Evolutionary conservation across 1,284 basidiomycete species (phyloP), one percentile per base, ranked within the genome.

Genomic region (Serendipita sp.): DNA sequence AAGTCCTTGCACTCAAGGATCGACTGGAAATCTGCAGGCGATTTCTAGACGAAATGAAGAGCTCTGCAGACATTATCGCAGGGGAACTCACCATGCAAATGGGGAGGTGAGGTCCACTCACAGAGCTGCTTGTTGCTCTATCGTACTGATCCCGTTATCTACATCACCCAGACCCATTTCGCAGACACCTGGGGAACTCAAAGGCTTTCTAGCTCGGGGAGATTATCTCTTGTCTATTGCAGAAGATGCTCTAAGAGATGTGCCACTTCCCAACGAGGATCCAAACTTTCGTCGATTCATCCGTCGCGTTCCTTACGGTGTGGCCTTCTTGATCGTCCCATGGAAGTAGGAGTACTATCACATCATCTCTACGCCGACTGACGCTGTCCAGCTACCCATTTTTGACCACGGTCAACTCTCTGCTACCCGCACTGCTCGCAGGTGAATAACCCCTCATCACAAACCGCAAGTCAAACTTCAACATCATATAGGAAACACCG

Each of bases 211-310:
- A 29, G 87, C 89, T 63, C 83, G 93, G 47, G 87, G 91, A 8
- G 77, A 82, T 58, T 90, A 94, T 72, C 83, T 97, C 79, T 78
- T 95, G 66, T 84, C 83, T 64, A 93, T 95, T 69, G 93, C 94
- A 1, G 78, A 82, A 62, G 76, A 82, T 3, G 79, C 82, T 60
- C 83, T 98, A 3, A 79, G 82, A n/a, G 90, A 94, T 66, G 79
- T 91, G 45, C 75, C 80, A 2, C 80, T 93, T 65, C 75, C 78
- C 55, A 83, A 88, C 61, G 88, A 86, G 6, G 88, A 93, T 71
- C 88, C 88, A 44, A 88, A 88, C 2, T 89, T 93, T 75, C 83
- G 79, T 68, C 79, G 92, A 55, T 89, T 79, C 70, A 94, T 97
- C 72, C 82, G 84, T 68, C 84, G 90, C 61, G 80, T 81, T 32